These are phyloP conservation scores for Saitoella complicata DNA, from an alignment of 805 yeast genomes.

Conservation along the genomic window DNA sequence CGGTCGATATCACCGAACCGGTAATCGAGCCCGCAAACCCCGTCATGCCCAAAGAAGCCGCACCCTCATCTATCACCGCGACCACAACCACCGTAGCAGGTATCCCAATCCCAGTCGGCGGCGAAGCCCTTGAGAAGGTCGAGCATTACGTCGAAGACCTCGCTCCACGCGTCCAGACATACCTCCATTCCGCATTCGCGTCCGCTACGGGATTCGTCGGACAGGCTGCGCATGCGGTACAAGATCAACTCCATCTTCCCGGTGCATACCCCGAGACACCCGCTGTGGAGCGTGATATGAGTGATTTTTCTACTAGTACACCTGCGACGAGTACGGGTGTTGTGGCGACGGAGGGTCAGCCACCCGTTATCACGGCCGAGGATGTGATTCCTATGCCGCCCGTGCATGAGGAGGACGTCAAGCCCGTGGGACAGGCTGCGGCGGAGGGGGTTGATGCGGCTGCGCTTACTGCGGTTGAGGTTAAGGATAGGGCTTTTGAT, in stretches of 20 bases:
- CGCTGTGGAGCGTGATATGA: not conserved
- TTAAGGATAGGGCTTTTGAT: conserved; percentile 1
- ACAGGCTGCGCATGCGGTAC: conserved; percentile 1
- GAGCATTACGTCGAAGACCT: conserved; percentile 7
- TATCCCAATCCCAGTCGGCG: not conserved
- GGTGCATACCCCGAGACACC: not conserved
- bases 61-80: conserved; percentile 16
- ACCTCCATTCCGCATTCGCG: conserved; percentile 6
- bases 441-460: not conserved
- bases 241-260: conserved; percentile 2
- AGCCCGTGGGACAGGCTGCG: not conserved
- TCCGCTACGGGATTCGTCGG: not conserved
- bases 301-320: not conserved
- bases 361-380: conserved; percentile 37
- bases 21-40: not conserved
- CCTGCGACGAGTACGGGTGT: conserved; percentile 3
- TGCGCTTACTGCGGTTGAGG: not conserved
- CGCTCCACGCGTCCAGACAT: conserved; percentile 26
- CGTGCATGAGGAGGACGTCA: conserved; percentile 1
- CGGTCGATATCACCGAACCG: no score
- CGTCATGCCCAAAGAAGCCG: not conserved
- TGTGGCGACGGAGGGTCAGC: conserved; percentile 4
- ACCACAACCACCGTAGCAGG: conserved; percentile 23
- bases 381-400: conserved; percentile 36
- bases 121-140: no score